phyloP scores from a whole-genome alignment of 371 early-diverging fungal species.

The Rhizoclosmatium hyalinum region DNA sequence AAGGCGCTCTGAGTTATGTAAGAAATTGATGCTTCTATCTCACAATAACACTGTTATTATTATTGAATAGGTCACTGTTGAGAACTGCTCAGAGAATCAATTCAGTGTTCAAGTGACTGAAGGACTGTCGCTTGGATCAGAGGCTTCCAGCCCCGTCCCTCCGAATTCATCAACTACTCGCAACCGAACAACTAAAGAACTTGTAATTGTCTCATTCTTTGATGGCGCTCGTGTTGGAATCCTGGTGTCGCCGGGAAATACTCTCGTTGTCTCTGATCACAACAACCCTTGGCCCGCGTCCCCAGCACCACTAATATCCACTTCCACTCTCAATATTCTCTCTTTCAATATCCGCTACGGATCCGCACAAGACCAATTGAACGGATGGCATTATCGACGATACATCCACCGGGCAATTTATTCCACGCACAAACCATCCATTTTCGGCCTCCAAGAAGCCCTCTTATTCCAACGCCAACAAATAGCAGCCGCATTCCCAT shows the following conservation, averaged over 20 bases:
- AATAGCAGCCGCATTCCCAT: constrained; percentile 5
- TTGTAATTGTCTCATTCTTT: background rate
- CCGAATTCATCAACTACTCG: background rate
- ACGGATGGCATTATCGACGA: constrained; percentile 10
- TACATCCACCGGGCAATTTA: background rate
- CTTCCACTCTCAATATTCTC: background rate
- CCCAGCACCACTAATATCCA: background rate
- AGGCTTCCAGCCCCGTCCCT: background rate
- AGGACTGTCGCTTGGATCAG: background rate
- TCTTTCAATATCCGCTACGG: constrained; percentile 13
- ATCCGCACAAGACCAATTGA: background rate
- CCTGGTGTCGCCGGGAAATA: background rate
- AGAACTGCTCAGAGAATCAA: background rate
- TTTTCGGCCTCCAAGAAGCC: constrained; percentile 14
- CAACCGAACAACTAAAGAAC: background rate
- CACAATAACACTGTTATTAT: no score
- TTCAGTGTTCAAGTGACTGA: background rate
- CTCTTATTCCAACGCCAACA: constrained; percentile 13
- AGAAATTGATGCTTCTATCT: no score
- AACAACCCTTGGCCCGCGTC: background rate
- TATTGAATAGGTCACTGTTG: no score
- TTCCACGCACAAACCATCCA: background rate
- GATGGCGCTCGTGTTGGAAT: constrained; percentile 6
- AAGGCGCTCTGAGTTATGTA: no score
- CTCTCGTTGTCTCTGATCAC: background rate